Base-by-base conservation (phyloP, 495 filamentous ascomycete genomes). In the Podospora bellae-mahoneyi region DNA sequence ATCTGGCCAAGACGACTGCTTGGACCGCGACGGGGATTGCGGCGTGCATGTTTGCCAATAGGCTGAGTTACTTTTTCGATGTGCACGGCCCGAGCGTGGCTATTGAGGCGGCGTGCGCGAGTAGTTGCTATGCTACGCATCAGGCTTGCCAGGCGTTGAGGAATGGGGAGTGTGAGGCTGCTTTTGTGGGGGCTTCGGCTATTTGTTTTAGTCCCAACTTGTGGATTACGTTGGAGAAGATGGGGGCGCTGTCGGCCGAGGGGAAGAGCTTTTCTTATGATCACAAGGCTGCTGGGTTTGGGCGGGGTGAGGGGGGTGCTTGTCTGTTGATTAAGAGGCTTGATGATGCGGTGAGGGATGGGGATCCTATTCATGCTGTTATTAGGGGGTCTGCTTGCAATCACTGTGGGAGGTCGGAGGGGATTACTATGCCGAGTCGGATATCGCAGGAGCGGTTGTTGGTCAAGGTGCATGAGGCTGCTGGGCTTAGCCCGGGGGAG, bases 51-150 rank as follows among this genome's bases (percentile, higher is more conserved):
- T 61, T 32, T 61, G 59, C 59, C 0, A 85, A 86, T 60, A 78
- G 86, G 0, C 63, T 88, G 2, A 85, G 82, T 0, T 84, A 85
- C 68, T 77, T 77, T 66, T 86, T 83, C 66, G 78, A 83, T 62
- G 78, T 82, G 5, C 72, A 70, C 7, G 83, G 82, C 0, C 80
- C 82, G 4, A 79, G 76, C 58, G 60, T 68, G n/a, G 69, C 67
- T 9, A 71, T 86, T 34, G 81, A 84, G 62, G 86, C 86, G 2
- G 86, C 84, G 1, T 88, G 87, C 66, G 85, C 83, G 0, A 80
- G 82, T 0, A 86, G 83, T 65, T 69, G 88, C 28, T 73, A 82
- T 3, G 83, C 83, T 2, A 64, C 89, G 9, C 82, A 88, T 73
- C 71, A 84, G 6, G 87, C 84, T 0, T 80, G 78, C 28, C 81